Evolutionary conservation across 1,284 basidiomycete genomes (phyloP), one percentile per base, ranked within the genome.

Genomic region (Malassezia obtusa): DNA sequence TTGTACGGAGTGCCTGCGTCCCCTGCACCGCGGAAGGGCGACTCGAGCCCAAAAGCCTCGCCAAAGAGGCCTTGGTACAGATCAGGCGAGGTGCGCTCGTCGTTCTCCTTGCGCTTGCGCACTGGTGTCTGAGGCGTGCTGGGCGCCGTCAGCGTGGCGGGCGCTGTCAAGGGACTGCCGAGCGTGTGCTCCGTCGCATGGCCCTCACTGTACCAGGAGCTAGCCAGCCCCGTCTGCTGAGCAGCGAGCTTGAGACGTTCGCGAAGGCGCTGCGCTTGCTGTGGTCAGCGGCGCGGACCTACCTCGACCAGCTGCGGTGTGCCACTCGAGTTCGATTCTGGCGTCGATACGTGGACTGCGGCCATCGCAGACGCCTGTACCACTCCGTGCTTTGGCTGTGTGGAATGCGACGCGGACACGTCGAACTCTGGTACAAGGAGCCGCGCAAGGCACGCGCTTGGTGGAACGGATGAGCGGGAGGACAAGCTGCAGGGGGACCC

Each of bases 41-140:
- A 31, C 14, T 35, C 30, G 3, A 28, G 22, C 12, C 21, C 9
- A 15, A 51, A 38, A 14, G 31, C 26, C 1, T 2, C 11, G 25
- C 51, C 46, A 10, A 53, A 39, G 3, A 56, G 32, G 12, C 36
- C 41, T 5, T 45, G 28, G 22, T 56, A 56, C 26, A 56, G 24
- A 33, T 37, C 28, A 6, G 40, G 15, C 2, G 52, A 48, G 21
- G 45, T 8, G 21, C 36, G 1, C 8, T 22, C 14, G 7, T 24
- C 14, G 9, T 24, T 4, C 0, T 33, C 22, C 43, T 48, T 48
- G 19, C 24, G 19, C 26, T 41, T 41, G 24, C 12, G 3, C 3
- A 5, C n/a, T 2, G 37, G 37, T 4, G 37, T 38, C 9, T n/a
- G 39, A 15, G 39, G 39, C 39, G 5, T 12, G 8, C 25, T 4